Percentiles rank a stretch among this genome's conserved stretches.
These are phyloP conservation scores for Rhodotorula mucilaginosa DNA, from an alignment of 1,284 basidiomycete species.

Conservation along the genomic window DNA sequence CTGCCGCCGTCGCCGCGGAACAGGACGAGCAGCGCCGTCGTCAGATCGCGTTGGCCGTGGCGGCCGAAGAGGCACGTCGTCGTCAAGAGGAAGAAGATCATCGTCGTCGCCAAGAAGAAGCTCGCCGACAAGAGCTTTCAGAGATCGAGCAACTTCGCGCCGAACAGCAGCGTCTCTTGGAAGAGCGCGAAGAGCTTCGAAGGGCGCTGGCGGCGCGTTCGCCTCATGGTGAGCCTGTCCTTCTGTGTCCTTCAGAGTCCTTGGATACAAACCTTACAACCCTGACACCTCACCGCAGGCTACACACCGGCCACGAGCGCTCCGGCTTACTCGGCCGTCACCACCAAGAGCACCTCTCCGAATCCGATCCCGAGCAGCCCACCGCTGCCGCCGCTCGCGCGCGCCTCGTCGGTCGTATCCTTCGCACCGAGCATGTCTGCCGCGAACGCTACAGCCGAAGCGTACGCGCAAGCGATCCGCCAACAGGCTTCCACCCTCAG, in stretches of 20 bases:
- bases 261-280: too few relatives aligned
- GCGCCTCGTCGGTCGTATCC: slow-evolving; percentile 21
- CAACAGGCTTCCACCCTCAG: neutral
- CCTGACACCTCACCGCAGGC: too few relatives aligned
- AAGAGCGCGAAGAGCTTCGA: neutral
- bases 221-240: too few relatives aligned
- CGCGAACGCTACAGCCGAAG: slow-evolving; percentile 24
- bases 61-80: neutral
- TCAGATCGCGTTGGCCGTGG: too few relatives aligned
- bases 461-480: slow-evolving; percentile 17
- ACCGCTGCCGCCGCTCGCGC: neutral
- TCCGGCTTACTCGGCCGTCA: neutral
- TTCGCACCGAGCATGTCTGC: slow-evolving; percentile 33
- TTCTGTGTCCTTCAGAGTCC: too few relatives aligned
- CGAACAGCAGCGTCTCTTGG: neutral
- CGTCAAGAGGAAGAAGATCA: neutral
- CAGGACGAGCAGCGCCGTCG: slow-evolving; percentile 1
- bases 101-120: neutral
- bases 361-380: neutral
- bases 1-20: neutral
- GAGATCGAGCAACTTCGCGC: neutral
- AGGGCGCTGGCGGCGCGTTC: neutral
- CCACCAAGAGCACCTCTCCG: neutral
- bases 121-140: neutral
- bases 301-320: neutral